Evolutionary conservation across 805 yeast species (phyloP).

Genomic region (Candida methanosorbosa): DNA sequence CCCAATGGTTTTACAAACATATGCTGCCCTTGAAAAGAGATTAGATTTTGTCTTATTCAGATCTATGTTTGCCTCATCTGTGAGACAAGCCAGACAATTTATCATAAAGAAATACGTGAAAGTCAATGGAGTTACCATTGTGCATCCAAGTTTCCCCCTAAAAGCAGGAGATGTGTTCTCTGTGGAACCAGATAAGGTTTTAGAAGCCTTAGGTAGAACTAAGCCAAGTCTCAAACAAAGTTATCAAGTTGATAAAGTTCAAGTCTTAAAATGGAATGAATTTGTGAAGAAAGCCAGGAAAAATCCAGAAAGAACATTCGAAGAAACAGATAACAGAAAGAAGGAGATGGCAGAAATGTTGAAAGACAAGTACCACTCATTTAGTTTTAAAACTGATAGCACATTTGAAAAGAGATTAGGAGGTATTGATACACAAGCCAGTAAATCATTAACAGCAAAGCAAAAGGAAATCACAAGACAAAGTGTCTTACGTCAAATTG

Average conservation of each 20-base stretch:
- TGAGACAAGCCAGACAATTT: constrained; percentile 90
- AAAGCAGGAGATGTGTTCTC: constrained; percentile 81
- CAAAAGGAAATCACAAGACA: constrained; percentile 34
- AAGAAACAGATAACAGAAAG: constrained; percentile 24
- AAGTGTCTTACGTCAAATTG: constrained; percentile 34
- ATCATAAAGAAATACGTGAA: constrained; percentile 71
- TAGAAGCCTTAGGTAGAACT: constrained; percentile 73
- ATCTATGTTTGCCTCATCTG: constrained; percentile 85
- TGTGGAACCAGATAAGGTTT: constrained; percentile 78
- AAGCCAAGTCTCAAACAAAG: constrained; percentile 73
- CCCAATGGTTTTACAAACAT: constrained; percentile 84
- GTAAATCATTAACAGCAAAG: constrained; percentile 24
- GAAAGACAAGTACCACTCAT: constrained; percentile 2
- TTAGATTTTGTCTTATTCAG: constrained; percentile 87
- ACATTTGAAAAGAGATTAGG: constrained; percentile 25
- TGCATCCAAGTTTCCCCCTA: constrained; percentile 71
- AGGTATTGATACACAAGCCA: constrained; percentile 19
- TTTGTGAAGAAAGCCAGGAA: constrained; percentile 52
- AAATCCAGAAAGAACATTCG: constrained; percentile 53
- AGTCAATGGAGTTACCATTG: constrained; percentile 76
- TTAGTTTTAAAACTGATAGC: constrained; percentile 8
- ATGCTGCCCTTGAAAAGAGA: constrained; percentile 79
- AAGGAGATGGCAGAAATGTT: constrained; percentile 18
- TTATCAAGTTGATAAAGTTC: constrained; percentile 59
- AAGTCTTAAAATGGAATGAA: constrained; percentile 68